phyloP scores from a whole-genome alignment of 2,329 filamentous ascomycete species.

The Cadophora luteo-olivacea region DNA sequence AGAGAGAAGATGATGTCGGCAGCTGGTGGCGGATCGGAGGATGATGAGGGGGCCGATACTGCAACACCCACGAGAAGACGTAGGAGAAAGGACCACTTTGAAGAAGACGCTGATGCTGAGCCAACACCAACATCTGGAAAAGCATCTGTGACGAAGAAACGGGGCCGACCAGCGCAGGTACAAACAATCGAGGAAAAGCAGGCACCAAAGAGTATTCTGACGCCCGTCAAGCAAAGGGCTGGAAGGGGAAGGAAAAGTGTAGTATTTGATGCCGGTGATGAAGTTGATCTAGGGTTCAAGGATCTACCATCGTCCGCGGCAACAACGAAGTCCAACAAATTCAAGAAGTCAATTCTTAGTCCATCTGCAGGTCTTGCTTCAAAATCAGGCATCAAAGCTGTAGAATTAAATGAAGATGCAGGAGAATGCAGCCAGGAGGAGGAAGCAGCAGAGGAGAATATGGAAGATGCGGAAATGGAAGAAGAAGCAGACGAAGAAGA shows the following conservation, averaged over 20 bases:
- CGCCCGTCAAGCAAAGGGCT: conserved; percentile 53
- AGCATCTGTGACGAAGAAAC: conserved; percentile 21
- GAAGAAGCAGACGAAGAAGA: conserved; percentile 25
- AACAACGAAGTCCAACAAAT: conserved; percentile 24
- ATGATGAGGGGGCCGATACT: conserved; percentile 17
- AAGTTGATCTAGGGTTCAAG: conserved; percentile 56
- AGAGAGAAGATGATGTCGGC: conserved; percentile 29
- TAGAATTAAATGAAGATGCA: conserved; percentile 11
- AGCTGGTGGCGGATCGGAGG: conserved; percentile 14
- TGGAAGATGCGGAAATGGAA: conserved; percentile 8
- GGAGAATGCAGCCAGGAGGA: conserved; percentile 18
- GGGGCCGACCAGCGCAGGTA: conserved; percentile 29
- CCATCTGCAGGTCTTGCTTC: conserved; percentile 4
- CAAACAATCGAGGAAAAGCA: background rate
- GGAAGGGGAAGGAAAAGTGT: conserved; percentile 59
- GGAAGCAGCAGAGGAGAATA: conserved; percentile 1
- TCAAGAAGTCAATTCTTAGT: conserved; percentile 21
- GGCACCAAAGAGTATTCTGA: conserved; percentile 60
- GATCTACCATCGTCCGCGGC: conserved; percentile 50
- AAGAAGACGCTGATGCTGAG: background rate
- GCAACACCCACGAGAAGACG: conserved; percentile 16
- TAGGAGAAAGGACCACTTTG: background rate
- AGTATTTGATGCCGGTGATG: conserved; percentile 55
- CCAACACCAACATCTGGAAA: background rate
- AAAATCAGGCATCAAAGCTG: conserved; percentile 22